Conservation (phyloP, 2,329 filamentous ascomycete genomes). For the Pseudogymnoascus sp. region DNA sequence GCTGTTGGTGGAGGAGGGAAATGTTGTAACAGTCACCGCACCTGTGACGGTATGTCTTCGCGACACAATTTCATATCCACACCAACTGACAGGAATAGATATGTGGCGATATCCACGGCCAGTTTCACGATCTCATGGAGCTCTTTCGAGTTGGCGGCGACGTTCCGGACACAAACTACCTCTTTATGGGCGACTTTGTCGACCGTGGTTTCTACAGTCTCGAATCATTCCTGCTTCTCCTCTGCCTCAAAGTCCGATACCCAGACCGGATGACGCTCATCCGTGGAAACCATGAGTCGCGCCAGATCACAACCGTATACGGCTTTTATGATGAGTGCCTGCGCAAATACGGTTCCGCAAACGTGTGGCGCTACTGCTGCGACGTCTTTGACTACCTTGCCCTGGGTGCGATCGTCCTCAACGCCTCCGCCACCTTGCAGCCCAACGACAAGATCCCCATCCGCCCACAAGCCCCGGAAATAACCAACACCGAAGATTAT, state of each 20-base stretch:
- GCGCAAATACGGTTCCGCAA: constrained; percentile 97
- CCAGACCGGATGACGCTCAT: constrained; percentile 97
- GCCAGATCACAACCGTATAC: constrained; percentile 98
- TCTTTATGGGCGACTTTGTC: constrained; percentile 99
- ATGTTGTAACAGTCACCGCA: constrained; percentile 90
- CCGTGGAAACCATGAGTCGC: constrained; percentile 96
- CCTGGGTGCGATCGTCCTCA: constrained; percentile 91
- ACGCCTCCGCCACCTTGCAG: constrained; percentile 63
- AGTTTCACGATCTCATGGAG: constrained; percentile 99
- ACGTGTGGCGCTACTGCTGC: constrained; percentile 99
- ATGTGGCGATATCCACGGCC: constrained; percentile 97
- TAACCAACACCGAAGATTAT: constrained; percentile 41
- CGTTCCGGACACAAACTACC: constrained; percentile 97
- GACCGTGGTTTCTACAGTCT: constrained; percentile 98
- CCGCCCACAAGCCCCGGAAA: constrained; percentile 30
- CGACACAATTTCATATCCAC: background rate
- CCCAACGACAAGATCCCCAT: constrained; percentile 37
- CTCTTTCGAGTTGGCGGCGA: constrained; percentile 98
- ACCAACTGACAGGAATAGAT: constrained; percentile 34
- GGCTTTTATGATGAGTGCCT: constrained; percentile 99
- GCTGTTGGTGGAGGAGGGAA: constrained; percentile 93
- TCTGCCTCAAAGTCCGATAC: constrained; percentile 96
- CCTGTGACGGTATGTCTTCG: constrained; percentile 69
- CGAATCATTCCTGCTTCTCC: constrained; percentile 93
- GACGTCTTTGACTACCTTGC: constrained; percentile 98